Conservation (phyloP, 768 basidiomycete species). For the Mrakia frigida region DNA sequence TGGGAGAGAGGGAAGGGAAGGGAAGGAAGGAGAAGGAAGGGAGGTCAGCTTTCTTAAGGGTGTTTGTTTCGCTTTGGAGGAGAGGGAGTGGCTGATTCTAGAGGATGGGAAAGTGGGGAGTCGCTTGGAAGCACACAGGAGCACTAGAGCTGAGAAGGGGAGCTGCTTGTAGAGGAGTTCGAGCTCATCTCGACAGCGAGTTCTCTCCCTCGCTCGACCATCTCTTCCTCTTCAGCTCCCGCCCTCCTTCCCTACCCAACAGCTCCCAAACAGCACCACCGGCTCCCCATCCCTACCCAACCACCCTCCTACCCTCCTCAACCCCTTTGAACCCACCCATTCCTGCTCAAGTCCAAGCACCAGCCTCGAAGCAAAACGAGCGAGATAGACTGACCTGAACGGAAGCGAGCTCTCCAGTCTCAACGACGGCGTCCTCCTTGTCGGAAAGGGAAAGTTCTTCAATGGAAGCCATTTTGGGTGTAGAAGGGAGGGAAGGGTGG, state of each 20-base stretch:
- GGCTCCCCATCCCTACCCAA: not conserved
- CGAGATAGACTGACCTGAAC: slow-evolving; percentile 14
- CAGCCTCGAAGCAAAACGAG: not conserved
- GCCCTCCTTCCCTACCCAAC: not conserved
- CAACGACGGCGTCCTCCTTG: slow-evolving; percentile 28
- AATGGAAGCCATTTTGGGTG: slow-evolving; percentile 30
- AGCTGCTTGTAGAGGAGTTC: too few relatives aligned
- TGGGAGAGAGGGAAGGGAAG: slow-evolving; percentile 4
- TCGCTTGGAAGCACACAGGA: too few relatives aligned
- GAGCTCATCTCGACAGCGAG: too few relatives aligned
- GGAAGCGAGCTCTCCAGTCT: slow-evolving; percentile 15
- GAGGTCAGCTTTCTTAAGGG: not conserved
- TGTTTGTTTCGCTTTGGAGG: not conserved
- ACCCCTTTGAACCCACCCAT: too few relatives aligned
- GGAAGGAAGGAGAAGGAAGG: not conserved
- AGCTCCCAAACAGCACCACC: too few relatives aligned
- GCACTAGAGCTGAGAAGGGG: too few relatives aligned
- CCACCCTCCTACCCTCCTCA: not conserved
- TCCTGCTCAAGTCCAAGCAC: not conserved
- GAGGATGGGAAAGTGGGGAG: too few relatives aligned
- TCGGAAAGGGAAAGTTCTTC: slow-evolving; percentile 31
- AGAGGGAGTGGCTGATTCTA: too few relatives aligned
- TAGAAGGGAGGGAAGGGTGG: not conserved
- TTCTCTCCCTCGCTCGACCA: not conserved
- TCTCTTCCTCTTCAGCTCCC: slow-evolving; percentile 3